Percentiles rank a stretch among this genome's conserved stretches.
Conservation (phyloP, 2,329 filamentous ascomycete species). For the Aureobasidium namibiae region DNA sequence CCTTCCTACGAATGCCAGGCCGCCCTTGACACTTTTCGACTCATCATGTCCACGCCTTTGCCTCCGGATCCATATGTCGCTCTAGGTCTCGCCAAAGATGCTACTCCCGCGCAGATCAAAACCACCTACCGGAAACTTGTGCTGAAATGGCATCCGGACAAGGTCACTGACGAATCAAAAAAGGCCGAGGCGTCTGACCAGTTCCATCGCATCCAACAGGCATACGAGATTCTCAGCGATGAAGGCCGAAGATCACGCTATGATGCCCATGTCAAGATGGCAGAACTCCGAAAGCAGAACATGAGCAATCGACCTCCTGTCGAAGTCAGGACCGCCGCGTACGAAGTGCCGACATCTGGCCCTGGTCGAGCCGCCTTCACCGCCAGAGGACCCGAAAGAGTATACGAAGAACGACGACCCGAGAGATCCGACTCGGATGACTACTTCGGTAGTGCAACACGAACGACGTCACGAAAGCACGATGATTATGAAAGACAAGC, state of each 20-base stretch:
- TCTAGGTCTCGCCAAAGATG: slow-evolving; percentile 61
- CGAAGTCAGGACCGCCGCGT: slow-evolving; percentile 28
- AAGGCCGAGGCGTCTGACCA: slow-evolving; percentile 75
- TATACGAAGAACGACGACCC: slow-evolving; percentile 26
- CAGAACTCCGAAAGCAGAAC: slow-evolving; percentile 53
- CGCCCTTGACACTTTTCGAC: neutral
- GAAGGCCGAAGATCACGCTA: slow-evolving; percentile 65
- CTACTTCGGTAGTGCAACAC: slow-evolving; percentile 29
- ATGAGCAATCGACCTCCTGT: slow-evolving; percentile 30
- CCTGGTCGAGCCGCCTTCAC: slow-evolving; percentile 23
- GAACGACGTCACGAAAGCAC: slow-evolving; percentile 30
- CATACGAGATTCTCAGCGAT: slow-evolving; percentile 84
- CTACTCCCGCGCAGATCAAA: slow-evolving; percentile 74
- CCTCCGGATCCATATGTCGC: slow-evolving; percentile 75
- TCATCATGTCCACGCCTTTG: slow-evolving; percentile 34
- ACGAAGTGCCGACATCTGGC: slow-evolving; percentile 24
- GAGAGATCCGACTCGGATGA: slow-evolving; percentile 17
- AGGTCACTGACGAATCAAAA: slow-evolving; percentile 47
- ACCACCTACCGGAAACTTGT: slow-evolving; percentile 86
- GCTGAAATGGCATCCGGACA: slow-evolving; percentile 69
- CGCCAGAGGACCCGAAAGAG: slow-evolving; percentile 17
- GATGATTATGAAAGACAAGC: slow-evolving; percentile 31
- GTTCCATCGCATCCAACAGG: slow-evolving; percentile 86
- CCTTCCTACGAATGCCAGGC: neutral
- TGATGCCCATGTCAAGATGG: slow-evolving; percentile 64